Conservation (phyloP, 129 eudicot species). For the Pittosporum tobira region DNA sequence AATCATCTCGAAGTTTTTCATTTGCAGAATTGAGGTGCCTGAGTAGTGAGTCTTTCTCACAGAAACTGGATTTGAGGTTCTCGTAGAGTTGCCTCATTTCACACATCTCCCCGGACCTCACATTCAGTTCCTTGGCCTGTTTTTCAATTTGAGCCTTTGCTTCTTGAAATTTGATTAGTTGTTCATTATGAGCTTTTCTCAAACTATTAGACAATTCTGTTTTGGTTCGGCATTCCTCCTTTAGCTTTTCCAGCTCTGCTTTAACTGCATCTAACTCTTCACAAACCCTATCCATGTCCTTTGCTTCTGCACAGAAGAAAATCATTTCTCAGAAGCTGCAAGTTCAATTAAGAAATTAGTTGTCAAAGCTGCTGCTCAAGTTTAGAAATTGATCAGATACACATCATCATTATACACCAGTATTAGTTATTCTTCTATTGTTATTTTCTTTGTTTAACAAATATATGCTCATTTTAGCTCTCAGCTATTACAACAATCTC, state of each 20-base stretch:
- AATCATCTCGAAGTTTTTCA: conserved; percentile 38
- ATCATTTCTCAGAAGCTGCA: too few relatives aligned
- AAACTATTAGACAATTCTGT: conserved; percentile 35
- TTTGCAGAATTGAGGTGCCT: conserved; percentile 35
- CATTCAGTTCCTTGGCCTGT: conserved; percentile 38
- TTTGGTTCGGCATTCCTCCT: conserved; percentile 47
- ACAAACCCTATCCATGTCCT: conserved; percentile 34
- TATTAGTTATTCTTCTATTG: too few relatives aligned
- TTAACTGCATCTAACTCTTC: conserved; percentile 41
- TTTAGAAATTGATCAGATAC: too few relatives aligned
- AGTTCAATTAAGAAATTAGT: too few relatives aligned
- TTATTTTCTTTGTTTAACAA: too few relatives aligned
- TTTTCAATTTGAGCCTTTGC: conserved; percentile 37
- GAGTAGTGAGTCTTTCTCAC: conserved; percentile 34
- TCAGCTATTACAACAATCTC: too few relatives aligned
- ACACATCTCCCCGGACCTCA: conserved; percentile 45
- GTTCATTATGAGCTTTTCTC: conserved; percentile 46
- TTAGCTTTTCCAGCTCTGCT: conserved; percentile 37
- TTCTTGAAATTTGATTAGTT: conserved; percentile 34
- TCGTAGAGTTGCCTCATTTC: conserved; percentile 36
- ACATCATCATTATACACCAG: too few relatives aligned
- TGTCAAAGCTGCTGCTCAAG: too few relatives aligned
- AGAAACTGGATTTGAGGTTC: conserved; percentile 41
- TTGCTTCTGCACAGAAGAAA: conserved; percentile 10
- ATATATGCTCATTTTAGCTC: too few relatives aligned